These are phyloP conservation scores for Cercospora beticola DNA, from an alignment of 2,329 filamentous ascomycete genomes.

Conservation along the genomic window DNA sequence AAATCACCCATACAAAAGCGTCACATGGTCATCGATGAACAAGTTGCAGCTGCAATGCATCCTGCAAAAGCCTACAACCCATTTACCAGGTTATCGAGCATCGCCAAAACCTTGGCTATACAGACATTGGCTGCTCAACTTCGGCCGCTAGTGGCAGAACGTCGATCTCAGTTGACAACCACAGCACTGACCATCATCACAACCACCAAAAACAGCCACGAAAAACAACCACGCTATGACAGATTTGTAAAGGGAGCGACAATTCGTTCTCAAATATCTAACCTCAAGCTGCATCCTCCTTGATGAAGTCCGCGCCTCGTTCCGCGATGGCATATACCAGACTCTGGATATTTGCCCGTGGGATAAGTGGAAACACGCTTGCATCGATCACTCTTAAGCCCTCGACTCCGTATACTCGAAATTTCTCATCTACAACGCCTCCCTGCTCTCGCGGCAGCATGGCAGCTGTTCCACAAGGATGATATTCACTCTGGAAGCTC, in stretches of 20 bases:
- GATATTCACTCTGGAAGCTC: constrained; percentile 17
- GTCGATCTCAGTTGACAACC: constrained; percentile 11
- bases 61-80: background rate
- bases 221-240: constrained; percentile 12
- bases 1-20: background rate
- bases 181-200: constrained; percentile 9
- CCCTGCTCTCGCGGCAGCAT: constrained; percentile 23
- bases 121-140: constrained; percentile 7
- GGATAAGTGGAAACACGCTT: constrained; percentile 24
- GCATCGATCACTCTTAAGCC: constrained; percentile 29
- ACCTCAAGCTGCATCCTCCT: constrained; percentile 8
- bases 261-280: background rate
- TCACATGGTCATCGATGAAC: background rate
- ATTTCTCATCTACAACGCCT: constrained; percentile 26
- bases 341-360: constrained; percentile 25
- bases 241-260: background rate
- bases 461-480: constrained; percentile 18
- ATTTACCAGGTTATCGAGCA: background rate
- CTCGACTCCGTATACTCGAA: constrained; percentile 24
- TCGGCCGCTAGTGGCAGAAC: constrained; percentile 11
- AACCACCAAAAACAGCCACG: constrained; percentile 6
- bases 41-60: background rate
- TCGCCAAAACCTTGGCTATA: background rate
- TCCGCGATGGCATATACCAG: constrained; percentile 29
- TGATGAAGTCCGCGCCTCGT: constrained; percentile 21